Base-by-base conservation (phyloP, 345 rosid genomes). In the Angophora floribunda region DNA sequence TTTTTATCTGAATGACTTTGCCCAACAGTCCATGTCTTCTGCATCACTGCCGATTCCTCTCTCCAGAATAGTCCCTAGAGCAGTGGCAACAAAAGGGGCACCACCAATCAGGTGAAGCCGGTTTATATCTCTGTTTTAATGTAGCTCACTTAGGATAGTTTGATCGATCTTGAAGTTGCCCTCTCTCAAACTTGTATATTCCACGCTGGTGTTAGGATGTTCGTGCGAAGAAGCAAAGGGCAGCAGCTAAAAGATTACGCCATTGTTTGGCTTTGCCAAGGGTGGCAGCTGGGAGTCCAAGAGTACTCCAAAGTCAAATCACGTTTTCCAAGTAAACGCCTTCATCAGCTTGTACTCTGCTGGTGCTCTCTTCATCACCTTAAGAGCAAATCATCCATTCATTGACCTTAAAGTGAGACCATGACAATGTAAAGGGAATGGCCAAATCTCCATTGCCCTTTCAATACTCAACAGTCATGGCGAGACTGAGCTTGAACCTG, bases 1-100 rank as follows among this genome's bases (percentile, higher is more conserved):
- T 89, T 96, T 97, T 47, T 93, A 91, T 26, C 99, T 97, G 17
- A 93, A 95, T 36, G 90, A 92, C 6, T 90, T 87, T 4, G 91
- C 96, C 52, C 97, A 90, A 85, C 90, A 36, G 24, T 86, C 87
- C 21, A 90, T 67, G 51, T 95, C 94, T 4, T 90, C 93, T 4
- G 59, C 88, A n/a, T 26, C 89, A 28, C 91, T 91, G 26, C 17
- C 2, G 88, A 95, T 93, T 50, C 99, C 98, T 0, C 51, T 53
- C 26, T 91, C 90, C 0, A 90, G 17, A 87, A 91, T 89, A 4
- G 95, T 92, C 80, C 91, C 86, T 41, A 94, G 87, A 51, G 92
- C 91, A 41, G 93, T 87, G 63, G 93, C 93, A 13, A 95, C 86
- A 6, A 91, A 93, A 4, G 47, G 49, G 55, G 92, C 87, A 13